A percentile compares a stretch with the other conserved stretches of the same genome.
Evolutionary conservation across 2,329 filamentous ascomycete species (phyloP).

Genomic region (Xylariaceae sp.): DNA sequence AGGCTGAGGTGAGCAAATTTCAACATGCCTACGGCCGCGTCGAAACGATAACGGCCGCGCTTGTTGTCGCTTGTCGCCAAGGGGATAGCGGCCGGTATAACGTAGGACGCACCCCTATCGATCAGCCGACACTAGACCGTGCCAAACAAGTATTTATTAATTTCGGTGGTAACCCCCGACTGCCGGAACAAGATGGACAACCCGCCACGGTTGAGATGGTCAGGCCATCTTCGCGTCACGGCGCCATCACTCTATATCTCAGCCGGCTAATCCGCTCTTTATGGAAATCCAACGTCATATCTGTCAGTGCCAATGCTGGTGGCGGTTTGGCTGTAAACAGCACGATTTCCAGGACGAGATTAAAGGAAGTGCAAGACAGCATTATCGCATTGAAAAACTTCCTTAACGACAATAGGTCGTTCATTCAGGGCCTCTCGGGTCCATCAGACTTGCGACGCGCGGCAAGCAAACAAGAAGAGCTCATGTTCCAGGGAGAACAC

Average conservation of each 20-base stretch:
- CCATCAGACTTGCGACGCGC: conserved; percentile 78
- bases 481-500: conserved; percentile 90
- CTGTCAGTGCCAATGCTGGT: conserved; percentile 45
- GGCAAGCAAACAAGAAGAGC: conserved; percentile 80
- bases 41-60: conserved; percentile 83
- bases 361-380: conserved; percentile 74
- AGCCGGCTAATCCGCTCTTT: conserved; percentile 82
- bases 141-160: conserved; percentile 88
- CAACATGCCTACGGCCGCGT: conserved; percentile 81
- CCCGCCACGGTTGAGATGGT: conserved; percentile 76
- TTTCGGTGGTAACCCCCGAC: conserved; percentile 79
- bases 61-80: conserved; percentile 93
- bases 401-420: conserved; percentile 78
- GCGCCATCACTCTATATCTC: conserved; percentile 83
- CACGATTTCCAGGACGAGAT: conserved; percentile 62
- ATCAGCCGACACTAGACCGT: conserved; percentile 80
- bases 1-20: conserved; percentile 78
- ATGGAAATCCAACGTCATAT: conserved; percentile 78
- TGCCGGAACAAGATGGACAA: conserved; percentile 73
- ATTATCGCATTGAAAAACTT: conserved; percentile 77
- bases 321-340: conserved; percentile 63
- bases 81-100: conserved; percentile 71
- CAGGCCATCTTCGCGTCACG: conserved; percentile 80
- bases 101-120: conserved; percentile 69
- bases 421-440: conserved; percentile 91